Conservation (phyloP, 495 filamentous ascomycete species). For the Aspergillus conjunctus region DNA sequence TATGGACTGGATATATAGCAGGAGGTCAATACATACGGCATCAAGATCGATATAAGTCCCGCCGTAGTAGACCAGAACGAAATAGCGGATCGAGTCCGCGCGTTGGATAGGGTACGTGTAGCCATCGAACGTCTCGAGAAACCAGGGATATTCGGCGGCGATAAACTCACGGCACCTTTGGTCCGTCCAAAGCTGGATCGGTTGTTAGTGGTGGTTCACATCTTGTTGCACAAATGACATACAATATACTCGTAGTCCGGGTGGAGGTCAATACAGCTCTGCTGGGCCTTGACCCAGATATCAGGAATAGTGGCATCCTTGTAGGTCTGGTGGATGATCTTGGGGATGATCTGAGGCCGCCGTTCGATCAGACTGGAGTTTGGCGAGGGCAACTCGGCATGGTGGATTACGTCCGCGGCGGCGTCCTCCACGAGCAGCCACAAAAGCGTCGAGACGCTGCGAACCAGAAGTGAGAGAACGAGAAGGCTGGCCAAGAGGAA, state of each 20-base stretch:
- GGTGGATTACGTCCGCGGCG: slow-evolving; percentile 63
- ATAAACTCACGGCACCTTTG: slow-evolving; percentile 74
- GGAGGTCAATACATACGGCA: slow-evolving; percentile 57
- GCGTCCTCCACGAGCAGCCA: slow-evolving; percentile 66
- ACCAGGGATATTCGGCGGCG: slow-evolving; percentile 77
- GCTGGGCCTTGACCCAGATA: slow-evolving; percentile 70
- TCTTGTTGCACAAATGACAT: slow-evolving; percentile 21
- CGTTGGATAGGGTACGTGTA: slow-evolving; percentile 82
- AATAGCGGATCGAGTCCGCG: slow-evolving; percentile 85
- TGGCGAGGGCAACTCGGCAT: slow-evolving; percentile 61
- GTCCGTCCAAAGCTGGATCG: slow-evolving; percentile 77
- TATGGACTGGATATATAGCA: neutral
- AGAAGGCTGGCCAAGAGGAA: slow-evolving; percentile 62
- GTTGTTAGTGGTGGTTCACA: neutral
- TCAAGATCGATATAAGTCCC: slow-evolving; percentile 89
- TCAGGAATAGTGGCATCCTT: slow-evolving; percentile 72
- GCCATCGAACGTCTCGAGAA: slow-evolving; percentile 76
- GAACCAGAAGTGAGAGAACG: slow-evolving; percentile 58
- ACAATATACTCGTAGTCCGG: slow-evolving; percentile 81
- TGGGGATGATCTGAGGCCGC: slow-evolving; percentile 71
- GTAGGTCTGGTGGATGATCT: slow-evolving; percentile 90
- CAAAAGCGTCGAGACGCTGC: slow-evolving; percentile 63
- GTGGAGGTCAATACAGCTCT: slow-evolving; percentile 74
- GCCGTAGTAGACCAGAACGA: slow-evolving; percentile 75
- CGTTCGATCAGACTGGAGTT: slow-evolving; percentile 59